A percentile compares a stretch with the other conserved stretches of the same genome.
These are phyloP conservation scores for Acanthochlamys bracteata DNA, from an alignment of 106 monocot species.

Conservation along the genomic window DNA sequence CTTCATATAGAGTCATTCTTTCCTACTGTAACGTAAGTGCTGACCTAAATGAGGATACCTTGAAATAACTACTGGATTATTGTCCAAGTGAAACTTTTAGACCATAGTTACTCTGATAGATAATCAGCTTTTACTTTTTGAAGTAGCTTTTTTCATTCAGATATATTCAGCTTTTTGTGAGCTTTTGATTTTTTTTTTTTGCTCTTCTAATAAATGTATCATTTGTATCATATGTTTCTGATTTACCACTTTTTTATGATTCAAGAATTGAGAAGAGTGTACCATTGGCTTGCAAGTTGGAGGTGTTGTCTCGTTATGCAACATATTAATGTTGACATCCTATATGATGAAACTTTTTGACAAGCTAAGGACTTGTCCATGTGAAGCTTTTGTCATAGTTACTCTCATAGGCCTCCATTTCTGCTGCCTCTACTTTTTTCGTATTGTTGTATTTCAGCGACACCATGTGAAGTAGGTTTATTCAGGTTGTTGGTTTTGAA, in stretches of 20 bases:
- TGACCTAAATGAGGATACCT: not conserved
- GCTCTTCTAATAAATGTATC: not conserved
- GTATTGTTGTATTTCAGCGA: not conserved
- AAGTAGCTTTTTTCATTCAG: not conserved
- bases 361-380: constrained; percentile 9
- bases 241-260: not conserved
- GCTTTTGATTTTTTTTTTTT: too few species aligned
- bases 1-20: not conserved
- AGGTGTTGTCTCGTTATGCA: not conserved
- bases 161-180: too few species aligned
- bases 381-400: constrained; percentile 36
- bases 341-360: not conserved
- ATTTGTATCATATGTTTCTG: not conserved
- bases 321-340: not conserved
- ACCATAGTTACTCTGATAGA: not conserved
- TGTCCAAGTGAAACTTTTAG: not conserved
- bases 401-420: constrained; percentile 14
- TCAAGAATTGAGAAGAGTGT: not conserved
- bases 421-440: not conserved
- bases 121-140: too few species aligned
- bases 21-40: not conserved
- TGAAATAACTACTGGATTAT: not conserved
- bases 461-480: not conserved
- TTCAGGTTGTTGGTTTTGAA: not conserved
- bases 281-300: not conserved